Percentiles rank a stretch among this genome's conserved stretches.
Conservation (phyloP, 768 basidiomycete genomes). For the Kondoa malvinella region DNA sequence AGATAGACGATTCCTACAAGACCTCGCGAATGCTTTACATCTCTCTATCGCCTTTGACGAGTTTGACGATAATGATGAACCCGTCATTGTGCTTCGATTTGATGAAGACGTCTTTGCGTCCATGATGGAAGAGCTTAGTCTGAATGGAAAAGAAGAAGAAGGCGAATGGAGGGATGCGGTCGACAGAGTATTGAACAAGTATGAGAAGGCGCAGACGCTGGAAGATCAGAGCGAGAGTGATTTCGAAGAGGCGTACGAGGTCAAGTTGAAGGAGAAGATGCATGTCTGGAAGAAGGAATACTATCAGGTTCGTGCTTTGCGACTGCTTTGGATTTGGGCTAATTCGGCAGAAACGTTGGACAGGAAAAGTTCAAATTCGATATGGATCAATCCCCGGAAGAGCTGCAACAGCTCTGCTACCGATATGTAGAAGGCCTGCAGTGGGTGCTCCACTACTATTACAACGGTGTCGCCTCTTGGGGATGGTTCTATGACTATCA, state of each 20-base stretch:
- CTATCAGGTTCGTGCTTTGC: slow-evolving; percentile 66
- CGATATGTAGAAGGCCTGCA: slow-evolving; percentile 86
- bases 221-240: slow-evolving; percentile 46
- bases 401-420: slow-evolving; percentile 53
- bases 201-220: slow-evolving; percentile 61
- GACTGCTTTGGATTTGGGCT: too few relatives aligned
- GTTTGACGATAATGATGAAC: slow-evolving; percentile 50
- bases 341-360: too few relatives aligned
- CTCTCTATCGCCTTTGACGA: slow-evolving; percentile 81
- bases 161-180: slow-evolving; percentile 46
- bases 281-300: slow-evolving; percentile 79
- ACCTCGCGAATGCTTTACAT: slow-evolving; percentile 58
- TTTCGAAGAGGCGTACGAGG: slow-evolving; percentile 62
- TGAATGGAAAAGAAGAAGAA: slow-evolving; percentile 36
- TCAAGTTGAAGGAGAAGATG: slow-evolving; percentile 62
- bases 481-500: slow-evolving; percentile 98
- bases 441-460: slow-evolving; percentile 99
- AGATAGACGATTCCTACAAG: slow-evolving; percentile 62
- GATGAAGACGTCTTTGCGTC: slow-evolving; percentile 45
- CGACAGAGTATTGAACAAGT: slow-evolving; percentile 68
- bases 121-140: slow-evolving; percentile 35
- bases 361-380: slow-evolving; percentile 77
- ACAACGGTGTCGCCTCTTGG: slow-evolving; percentile 92
- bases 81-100: slow-evolving; percentile 31
- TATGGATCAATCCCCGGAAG: slow-evolving; percentile 46